A percentile compares a stretch with the other conserved stretches of the same genome.
Conservation (phyloP, 352 stramenopile genomes). For the Globisporangium cederbergense region DNA sequence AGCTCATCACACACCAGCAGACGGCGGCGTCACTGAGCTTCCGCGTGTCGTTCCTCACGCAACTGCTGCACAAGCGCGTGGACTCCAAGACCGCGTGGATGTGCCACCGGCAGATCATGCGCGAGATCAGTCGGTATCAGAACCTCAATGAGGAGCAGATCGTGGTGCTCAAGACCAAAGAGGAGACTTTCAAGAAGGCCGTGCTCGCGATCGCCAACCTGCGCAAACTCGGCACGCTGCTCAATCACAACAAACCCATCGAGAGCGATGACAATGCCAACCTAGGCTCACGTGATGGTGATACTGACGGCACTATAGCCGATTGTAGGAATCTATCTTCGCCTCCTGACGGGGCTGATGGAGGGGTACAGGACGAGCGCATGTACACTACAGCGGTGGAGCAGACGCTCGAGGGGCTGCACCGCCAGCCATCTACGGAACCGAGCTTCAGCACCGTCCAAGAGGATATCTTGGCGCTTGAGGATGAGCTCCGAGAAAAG, state of each 20-base stretch:
- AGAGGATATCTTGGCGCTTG: conserved; percentile 43
- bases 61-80: conserved; percentile 57
- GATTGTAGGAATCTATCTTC: not conserved
- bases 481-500: conserved; percentile 59
- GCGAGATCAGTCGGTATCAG: conserved; percentile 66
- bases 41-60: conserved; percentile 59
- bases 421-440: conserved; percentile 2
- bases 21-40: conserved; percentile 59
- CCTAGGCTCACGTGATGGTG: not conserved
- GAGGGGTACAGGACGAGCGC: conserved; percentile 8
- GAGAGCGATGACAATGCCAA: conserved; percentile 13
- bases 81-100: conserved; percentile 80
- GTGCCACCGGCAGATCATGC: conserved; percentile 76
- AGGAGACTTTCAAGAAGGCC: conserved; percentile 67
- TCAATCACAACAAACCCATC: conserved; percentile 6
- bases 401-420: conserved; percentile 17
- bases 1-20: conserved; percentile 52
- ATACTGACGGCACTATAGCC: not conserved
- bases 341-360: not conserved
- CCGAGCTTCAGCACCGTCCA: conserved; percentile 3
- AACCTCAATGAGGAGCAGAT: conserved; percentile 67
- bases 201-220: conserved; percentile 55
- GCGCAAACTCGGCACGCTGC: conserved; percentile 32
- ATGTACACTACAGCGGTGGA: conserved; percentile 47
- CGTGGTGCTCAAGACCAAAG: conserved; percentile 57